Conservation (phyloP, 257 asterid species). For the Nicotiana attenuata region DNA sequence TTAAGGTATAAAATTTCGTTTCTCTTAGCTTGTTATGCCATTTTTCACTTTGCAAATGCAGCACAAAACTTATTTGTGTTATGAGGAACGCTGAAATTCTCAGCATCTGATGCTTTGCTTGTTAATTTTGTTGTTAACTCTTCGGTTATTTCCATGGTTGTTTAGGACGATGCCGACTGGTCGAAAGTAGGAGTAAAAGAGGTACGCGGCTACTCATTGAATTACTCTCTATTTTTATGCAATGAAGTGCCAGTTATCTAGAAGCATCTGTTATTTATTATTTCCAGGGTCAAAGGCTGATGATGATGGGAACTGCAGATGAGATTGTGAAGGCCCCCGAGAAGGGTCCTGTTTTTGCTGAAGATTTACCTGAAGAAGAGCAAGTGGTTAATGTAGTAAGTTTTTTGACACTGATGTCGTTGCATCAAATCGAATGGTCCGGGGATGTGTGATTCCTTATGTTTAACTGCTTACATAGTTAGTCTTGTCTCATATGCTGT, state of each 20-base stretch:
- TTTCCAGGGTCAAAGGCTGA: slow-evolving; percentile 88
- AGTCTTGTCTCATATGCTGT: not conserved
- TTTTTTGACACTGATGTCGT: slow-evolving; percentile 15
- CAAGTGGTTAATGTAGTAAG: slow-evolving; percentile 65
- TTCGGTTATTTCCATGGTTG: slow-evolving; percentile 13
- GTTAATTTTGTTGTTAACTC: slow-evolving; percentile 1
- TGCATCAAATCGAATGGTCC: not conserved
- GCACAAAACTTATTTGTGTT: slow-evolving; percentile 9
- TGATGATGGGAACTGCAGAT: slow-evolving; percentile 99
- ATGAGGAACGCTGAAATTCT: not conserved
- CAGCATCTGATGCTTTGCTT: slow-evolving; percentile 5
- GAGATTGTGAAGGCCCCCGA: slow-evolving; percentile 98
- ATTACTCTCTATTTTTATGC: slow-evolving; percentile 3
- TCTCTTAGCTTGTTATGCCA: not conserved
- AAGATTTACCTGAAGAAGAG: slow-evolving; percentile 98
- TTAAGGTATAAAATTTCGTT: slow-evolving; percentile 55
- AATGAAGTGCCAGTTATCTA: slow-evolving; percentile 3
- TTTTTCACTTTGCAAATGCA: slow-evolving; percentile 1
- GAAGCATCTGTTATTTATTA: slow-evolving; percentile 6
- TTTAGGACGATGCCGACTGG: slow-evolving; percentile 96
- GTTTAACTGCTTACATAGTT: not conserved
- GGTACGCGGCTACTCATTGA: slow-evolving; percentile 37
- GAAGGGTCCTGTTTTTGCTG: slow-evolving; percentile 83
- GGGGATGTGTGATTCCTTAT: not conserved
- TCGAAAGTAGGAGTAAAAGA: slow-evolving; percentile 82